A percentile compares a stretch with the other conserved stretches of the same genome.
These are phyloP conservation scores for Cryomyces antarcticus DNA, from an alignment of 495 filamentous ascomycete genomes.

Conservation along the genomic window DNA sequence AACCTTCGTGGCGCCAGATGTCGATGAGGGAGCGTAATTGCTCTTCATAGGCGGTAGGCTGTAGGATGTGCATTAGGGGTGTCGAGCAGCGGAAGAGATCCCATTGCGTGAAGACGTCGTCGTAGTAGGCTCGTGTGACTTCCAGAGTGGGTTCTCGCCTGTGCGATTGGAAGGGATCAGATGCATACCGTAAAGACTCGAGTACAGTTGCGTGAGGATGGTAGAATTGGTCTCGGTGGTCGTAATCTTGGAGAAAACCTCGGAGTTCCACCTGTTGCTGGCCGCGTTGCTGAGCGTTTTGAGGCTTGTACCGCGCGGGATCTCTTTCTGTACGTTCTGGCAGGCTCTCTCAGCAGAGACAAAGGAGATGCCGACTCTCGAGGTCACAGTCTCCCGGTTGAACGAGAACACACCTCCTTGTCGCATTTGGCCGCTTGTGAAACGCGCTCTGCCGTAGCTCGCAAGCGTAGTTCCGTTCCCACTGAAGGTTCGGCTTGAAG, in stretches of 20 bases:
- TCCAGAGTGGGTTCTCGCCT: conserved; percentile 50
- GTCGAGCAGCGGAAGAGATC: conserved; percentile 44
- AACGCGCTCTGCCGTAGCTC: conserved; percentile 1
- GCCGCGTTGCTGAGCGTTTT: conserved; percentile 26
- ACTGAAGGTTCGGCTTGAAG: conserved; percentile 25
- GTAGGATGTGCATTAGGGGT: conserved; percentile 42
- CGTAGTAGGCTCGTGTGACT: conserved; percentile 41
- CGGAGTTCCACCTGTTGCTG: conserved; percentile 32
- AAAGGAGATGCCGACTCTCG: conserved; percentile 51
- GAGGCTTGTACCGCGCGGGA: conserved; percentile 29
- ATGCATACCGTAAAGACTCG: conserved; percentile 47
- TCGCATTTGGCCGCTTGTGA: conserved; percentile 4
- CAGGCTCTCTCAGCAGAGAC: conserved; percentile 46
- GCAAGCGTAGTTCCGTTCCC: conserved; percentile 22
- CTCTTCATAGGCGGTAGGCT: conserved; percentile 41
- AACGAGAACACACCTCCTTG: conserved; percentile 18
- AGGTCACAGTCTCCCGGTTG: conserved; percentile 25
- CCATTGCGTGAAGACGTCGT: conserved; percentile 37
- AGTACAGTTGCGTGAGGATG: conserved; percentile 40
- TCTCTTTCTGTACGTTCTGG: conserved; percentile 34
- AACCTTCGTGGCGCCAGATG: conserved; percentile 48
- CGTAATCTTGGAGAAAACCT: conserved; percentile 42
- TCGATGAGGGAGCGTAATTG: conserved; percentile 50
- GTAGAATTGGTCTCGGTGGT: conserved; percentile 32
- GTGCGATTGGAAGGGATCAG: conserved; percentile 52